Evolutionary conservation across 164 flowering plant genomes (phyloP), one percentile per base, ranked within the genome.

Genomic region (Vitis riparia): DNA sequence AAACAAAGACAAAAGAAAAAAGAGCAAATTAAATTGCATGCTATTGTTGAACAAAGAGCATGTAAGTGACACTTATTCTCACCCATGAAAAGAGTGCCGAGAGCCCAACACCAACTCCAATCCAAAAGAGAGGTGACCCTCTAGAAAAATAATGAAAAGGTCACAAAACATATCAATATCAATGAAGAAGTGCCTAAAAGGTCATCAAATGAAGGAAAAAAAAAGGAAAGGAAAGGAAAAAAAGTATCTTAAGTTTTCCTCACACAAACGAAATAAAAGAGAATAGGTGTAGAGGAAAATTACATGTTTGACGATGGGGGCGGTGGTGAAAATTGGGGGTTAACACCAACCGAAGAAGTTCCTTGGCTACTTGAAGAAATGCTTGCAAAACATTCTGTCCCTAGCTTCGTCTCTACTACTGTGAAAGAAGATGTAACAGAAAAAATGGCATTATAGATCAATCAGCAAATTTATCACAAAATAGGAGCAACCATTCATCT

Each of bases 51-150:
- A 50, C 53, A 14, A 51, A 72, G n/a, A 48, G 13, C 9, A 49
- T 17, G 55, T 1, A 51, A 66, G 11, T 11, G 67, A 19, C 55
- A 11, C 37, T 49, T 55, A 23, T 72, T 70, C 90, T 81, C 64
- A 91, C 97, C 90, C 87, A 88, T 63, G 98, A 86, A 74, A 89
- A 92, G n/a, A 92, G 73, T 12, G 93, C 98, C 5, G 98, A 94
- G 60, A 90, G 68, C 6, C 92, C 98, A 79, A 94, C 97, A 59
- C 98, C 98, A 76, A 94, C 91, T 68, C 91, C 97, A 75, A 94
- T 80, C 98, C 98, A 94, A 72, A 94, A 94, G 49, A 94, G 89
- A 19, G 98, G 98, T 3, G 97, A 90, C 8, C 97, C 94, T 52
- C 98, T 94, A 70, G 44, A 78, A 71, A 65, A 11, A 77, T 14